These are phyloP conservation scores for Chaetoceros muelleri DNA, from an alignment of 108 stramenopile species.

Conservation along the genomic window DNA sequence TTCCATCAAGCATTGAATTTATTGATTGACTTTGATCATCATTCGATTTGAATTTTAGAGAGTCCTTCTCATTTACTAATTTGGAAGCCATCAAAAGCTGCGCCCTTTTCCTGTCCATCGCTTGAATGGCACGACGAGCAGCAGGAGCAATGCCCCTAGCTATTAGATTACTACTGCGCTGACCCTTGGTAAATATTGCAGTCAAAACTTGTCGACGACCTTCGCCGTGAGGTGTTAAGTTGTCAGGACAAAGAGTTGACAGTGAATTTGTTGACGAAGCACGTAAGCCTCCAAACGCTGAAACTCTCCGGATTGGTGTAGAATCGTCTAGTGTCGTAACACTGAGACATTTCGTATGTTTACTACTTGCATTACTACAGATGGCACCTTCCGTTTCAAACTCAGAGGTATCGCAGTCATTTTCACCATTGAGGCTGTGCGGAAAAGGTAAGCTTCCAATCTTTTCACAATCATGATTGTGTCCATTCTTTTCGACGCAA, in stretches of 20 bases:
- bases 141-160: slow-evolving; percentile 61
- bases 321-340: neutral
- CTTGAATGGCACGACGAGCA: slow-evolving; percentile 57
- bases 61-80: slow-evolving; percentile 17
- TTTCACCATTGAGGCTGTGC: too few species aligned
- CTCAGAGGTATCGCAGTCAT: too few species aligned
- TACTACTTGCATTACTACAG: too few species aligned
- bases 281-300: slow-evolving; percentile 29
- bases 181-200: slow-evolving; percentile 75
- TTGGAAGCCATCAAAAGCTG: slow-evolving; percentile 40
- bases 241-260: neutral
- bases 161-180: slow-evolving; percentile 61
- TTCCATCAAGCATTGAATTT: slow-evolving; percentile 5
- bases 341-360: too few species aligned
- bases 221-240: slow-evolving; percentile 30
- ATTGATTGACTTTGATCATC: too few species aligned
- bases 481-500: too few species aligned
- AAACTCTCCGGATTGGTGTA: slow-evolving; percentile 21
- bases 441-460: too few species aligned
- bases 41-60: neutral
- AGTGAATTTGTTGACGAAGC: neutral
- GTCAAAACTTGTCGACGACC: slow-evolving; percentile 76
- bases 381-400: too few species aligned
- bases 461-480: too few species aligned
- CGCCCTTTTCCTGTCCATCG: slow-evolving; percentile 66